Percentiles rank a stretch among this genome's conserved stretches.
Evolutionary conservation across 352 stramenopile genomes (phyloP).

Genomic region (Pythium aphanidermatum): DNA sequence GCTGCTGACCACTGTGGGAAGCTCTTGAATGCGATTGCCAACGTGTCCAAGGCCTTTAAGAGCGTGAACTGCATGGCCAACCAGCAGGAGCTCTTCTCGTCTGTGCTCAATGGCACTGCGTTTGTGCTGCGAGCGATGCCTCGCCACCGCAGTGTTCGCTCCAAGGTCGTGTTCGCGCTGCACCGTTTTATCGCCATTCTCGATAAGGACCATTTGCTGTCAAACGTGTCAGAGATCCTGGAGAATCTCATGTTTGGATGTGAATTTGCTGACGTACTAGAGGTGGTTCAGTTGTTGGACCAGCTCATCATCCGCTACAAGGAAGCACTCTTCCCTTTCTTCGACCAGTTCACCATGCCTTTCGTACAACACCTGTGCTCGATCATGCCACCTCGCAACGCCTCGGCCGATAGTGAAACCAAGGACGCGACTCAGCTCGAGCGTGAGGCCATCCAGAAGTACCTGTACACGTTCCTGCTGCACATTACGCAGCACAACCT

Average conservation of each 20-base stretch:
- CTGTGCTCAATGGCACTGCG: slow-evolving; percentile 54
- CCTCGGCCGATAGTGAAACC: slow-evolving; percentile 38
- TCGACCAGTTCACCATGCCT: slow-evolving; percentile 53
- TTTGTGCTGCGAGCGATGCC: slow-evolving; percentile 54
- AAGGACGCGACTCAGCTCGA: slow-evolving; percentile 76
- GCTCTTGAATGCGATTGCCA: slow-evolving; percentile 71
- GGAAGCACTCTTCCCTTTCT: slow-evolving; percentile 48
- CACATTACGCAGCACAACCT: slow-evolving; percentile 70
- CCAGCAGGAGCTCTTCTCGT: slow-evolving; percentile 70
- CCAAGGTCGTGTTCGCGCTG: slow-evolving; percentile 77
- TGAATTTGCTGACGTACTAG: slow-evolving; percentile 55
- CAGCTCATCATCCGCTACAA: slow-evolving; percentile 88
- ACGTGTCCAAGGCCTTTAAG: slow-evolving; percentile 82
- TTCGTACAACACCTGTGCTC: slow-evolving; percentile 71
- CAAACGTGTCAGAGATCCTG: slow-evolving; percentile 50
- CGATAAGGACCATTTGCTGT: slow-evolving; percentile 62
- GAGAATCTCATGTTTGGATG: slow-evolving; percentile 62
- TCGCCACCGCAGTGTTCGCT: slow-evolving; percentile 44
- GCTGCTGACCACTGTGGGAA: slow-evolving; percentile 45
- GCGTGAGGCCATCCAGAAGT: slow-evolving; percentile 71
- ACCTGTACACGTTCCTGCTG: slow-evolving; percentile 74
- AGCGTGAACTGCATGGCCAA: slow-evolving; percentile 62
- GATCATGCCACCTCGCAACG: slow-evolving; percentile 55
- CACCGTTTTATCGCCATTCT: slow-evolving; percentile 72
- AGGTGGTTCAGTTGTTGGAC: slow-evolving; percentile 79